phyloP scores from a whole-genome alignment of 2,329 filamentous ascomycete genomes.

The Ilyonectria sp. region DNA sequence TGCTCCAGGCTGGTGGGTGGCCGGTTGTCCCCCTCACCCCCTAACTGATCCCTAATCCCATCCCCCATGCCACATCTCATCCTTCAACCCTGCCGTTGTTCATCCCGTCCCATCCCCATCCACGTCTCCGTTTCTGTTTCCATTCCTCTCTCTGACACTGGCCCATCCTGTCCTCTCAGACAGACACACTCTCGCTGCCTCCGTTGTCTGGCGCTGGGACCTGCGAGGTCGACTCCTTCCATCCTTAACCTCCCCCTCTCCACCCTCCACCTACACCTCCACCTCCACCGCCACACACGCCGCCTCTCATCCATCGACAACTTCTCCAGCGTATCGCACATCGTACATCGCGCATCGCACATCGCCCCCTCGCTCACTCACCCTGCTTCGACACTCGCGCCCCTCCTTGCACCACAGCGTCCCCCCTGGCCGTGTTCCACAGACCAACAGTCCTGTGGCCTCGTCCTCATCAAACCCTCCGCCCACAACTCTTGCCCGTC shows the following conservation, averaged over 20 bases:
- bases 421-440: conserved; percentile 42
- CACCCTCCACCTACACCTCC: not conserved
- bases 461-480: conserved; percentile 49
- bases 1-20: conserved; percentile 34
- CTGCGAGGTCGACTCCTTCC: conserved; percentile 28
- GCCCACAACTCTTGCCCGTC: conserved; percentile 36
- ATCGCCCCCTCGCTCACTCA: conserved; percentile 28
- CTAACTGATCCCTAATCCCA: conserved; percentile 25
- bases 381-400: conserved; percentile 33
- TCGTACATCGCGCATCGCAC: conserved; percentile 32
- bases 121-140: conserved; percentile 41
- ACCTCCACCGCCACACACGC: conserved; percentile 30
- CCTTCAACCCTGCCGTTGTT: conserved; percentile 37
- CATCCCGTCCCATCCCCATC: conserved; percentile 45
- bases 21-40: conserved; percentile 35
- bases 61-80: conserved; percentile 29
- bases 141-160: conserved; percentile 36
- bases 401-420: conserved; percentile 41
- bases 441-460: conserved; percentile 38
- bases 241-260: conserved; percentile 30
- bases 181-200: conserved; percentile 36
- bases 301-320: conserved; percentile 27
- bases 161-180: conserved; percentile 17
- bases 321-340: conserved; percentile 29
- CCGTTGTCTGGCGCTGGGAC: conserved; percentile 34